Conservation (phyloP, 441 rosid species). For the California macrophylla region DNA sequence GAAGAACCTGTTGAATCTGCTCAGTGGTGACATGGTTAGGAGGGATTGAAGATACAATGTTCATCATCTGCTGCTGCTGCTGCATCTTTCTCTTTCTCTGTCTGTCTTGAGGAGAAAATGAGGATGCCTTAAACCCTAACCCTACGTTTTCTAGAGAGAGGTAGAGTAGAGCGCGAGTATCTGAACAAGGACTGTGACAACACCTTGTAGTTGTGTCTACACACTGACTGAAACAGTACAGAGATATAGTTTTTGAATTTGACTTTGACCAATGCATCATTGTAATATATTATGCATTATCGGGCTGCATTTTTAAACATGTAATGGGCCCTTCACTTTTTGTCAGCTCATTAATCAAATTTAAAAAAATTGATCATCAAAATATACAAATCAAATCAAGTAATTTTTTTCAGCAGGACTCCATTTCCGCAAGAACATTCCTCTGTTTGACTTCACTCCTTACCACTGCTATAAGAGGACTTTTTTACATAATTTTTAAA, state of each 20-base stretch:
- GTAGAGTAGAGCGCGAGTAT: neutral
- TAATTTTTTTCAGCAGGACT: too few relatives aligned
- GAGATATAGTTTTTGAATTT: neutral
- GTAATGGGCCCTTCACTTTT: neutral
- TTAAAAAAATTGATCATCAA: too few relatives aligned
- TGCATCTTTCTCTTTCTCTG: conserved; percentile 15
- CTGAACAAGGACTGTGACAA: neutral
- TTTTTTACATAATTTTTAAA: too few relatives aligned
- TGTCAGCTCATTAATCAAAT: too few relatives aligned
- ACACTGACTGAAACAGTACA: neutral
- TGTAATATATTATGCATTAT: neutral
- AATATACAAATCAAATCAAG: too few relatives aligned
- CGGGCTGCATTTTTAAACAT: neutral
- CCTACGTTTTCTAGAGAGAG: conserved; percentile 10
- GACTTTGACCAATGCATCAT: neutral
- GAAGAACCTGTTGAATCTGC: conserved; percentile 29
- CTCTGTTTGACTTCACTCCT: too few relatives aligned
- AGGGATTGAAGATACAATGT: conserved; percentile 3
- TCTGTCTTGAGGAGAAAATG: neutral
- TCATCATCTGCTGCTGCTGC: conserved; percentile 18
- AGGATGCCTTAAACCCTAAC: conserved; percentile 1
- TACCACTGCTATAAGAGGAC: too few relatives aligned
- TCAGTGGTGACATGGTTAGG: conserved; percentile 26
- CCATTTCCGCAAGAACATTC: too few relatives aligned
- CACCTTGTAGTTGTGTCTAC: neutral